Base-by-base conservation (phyloP, 768 basidiomycete species). In the Tulasnella sp. region DNA sequence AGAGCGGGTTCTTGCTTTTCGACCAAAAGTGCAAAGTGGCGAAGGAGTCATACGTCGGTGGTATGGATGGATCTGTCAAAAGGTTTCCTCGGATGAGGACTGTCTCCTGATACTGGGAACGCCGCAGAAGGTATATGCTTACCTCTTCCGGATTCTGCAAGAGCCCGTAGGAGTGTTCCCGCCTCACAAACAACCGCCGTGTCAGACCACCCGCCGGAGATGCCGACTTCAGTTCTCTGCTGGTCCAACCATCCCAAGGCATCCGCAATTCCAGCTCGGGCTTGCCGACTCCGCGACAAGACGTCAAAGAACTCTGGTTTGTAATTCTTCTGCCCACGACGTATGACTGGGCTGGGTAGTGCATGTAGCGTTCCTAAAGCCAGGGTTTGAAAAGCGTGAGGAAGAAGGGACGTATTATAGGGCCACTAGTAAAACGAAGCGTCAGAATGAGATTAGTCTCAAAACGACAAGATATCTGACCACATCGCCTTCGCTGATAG, bases 261-360 rank as follows among this genome's bases (percentile, higher is more conserved):
- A 62, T 79, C 76, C 51, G 73, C 69, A 34, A 86, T 72, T 17
- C 74, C 79, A 51, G 76, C 79, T 69, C 75, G 75, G 3, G 80
- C 80, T n/a, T 77, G 76, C 58, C 78, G 75, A 64, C 80, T 78
- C 64, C 71, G 74, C 27, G 71, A 69, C 12, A 81, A 70, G 39
- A 69, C 70, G 27, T 84, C 81, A 67, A 92, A 99, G 70, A 86
- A 90, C 29, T 81, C 78, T 2, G 91, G 88, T 70, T 98, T 98
- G 72, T 75, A 81, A 12, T 88, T 72, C 63, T 87, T 91, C 67
- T 98, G 96, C 8, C 76, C 77, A 1, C 74, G 78, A 32, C 89
- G 75, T 2, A 77, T 73, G 8, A 96, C 90, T 4, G 96, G 96
- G 1, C 81, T 79, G 0, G 96, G 96, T 2, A 99, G 76, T 3